Evolutionary conservation across 2,329 filamentous ascomycete species (phyloP), one percentile per base, ranked within the genome.

Genomic region (Colletotrichum chlorophyti): DNA sequence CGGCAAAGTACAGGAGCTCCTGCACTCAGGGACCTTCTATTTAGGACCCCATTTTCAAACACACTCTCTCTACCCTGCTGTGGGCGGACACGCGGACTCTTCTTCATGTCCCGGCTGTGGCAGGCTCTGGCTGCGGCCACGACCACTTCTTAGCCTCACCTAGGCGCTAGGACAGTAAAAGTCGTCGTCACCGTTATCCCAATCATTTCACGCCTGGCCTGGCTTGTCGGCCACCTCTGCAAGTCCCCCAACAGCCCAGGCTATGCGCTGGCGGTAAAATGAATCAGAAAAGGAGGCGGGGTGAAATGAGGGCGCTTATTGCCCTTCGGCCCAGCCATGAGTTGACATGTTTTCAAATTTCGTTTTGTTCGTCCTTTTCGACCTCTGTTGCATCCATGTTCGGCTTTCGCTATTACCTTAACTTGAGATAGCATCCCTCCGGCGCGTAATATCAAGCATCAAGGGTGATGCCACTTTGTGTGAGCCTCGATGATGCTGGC

Each of bases 401-500:
- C n/a, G n/a, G n/a, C n/a, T n/a, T 27, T 21, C 42, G 23, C 15
- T 31, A 38, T 14, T 38, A 15, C 17, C 12, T 42, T 6, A 15
- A 50, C 27, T 60, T 60, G 43, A 49, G 55, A 59, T 57, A 38
- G 45, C 43, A 60, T 50, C 40, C 51, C 32, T 32, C 19, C 40
- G 31, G 38, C 45, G 51, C 51, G 43, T 40, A 35, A n/a, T 41
- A 37, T 35, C 15, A 12, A 15, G 10, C 14, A 26, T 24, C 57
- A 50, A 40, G 57, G 57, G 31, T 60, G 32, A 60, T 60, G 57
- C 57, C 38, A 26, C 52, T 14, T 37, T 29, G 4, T 12, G 4
- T 21, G 32, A 55, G 43, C 57, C 37, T 55, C 51, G 57, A 55
- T 59, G 26, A 59, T 59, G 57, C 51, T 17, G 38, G 57, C 45